Percentiles rank a stretch among this genome's conserved stretches.
Conservation (phyloP, 768 basidiomycete species). For the Steccherinum ochraceum region DNA sequence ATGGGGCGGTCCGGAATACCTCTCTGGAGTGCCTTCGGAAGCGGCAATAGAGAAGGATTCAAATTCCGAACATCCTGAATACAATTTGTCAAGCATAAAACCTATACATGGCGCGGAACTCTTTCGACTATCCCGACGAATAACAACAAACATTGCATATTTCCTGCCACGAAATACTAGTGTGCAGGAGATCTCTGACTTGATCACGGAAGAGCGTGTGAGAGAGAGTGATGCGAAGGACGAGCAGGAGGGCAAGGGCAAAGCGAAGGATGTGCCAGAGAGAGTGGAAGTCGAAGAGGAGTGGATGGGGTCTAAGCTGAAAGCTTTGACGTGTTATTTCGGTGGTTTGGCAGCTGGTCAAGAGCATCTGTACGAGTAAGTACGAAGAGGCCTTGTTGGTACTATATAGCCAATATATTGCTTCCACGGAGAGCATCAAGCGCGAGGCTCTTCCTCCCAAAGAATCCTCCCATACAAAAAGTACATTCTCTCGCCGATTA, state of each 20-base stretch:
- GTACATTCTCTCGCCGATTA: too few relatives aligned
- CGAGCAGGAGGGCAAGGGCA: background rate
- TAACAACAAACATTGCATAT: constrained; percentile 83
- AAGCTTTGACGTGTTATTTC: constrained; percentile 92
- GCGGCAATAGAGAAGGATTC: background rate
- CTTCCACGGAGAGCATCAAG: too few relatives aligned
- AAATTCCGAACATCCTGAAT: constrained; percentile 42
- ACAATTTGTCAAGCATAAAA: constrained; percentile 62
- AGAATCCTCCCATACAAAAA: too few relatives aligned
- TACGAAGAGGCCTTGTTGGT: constrained; percentile 22
- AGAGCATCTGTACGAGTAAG: constrained; percentile 44
- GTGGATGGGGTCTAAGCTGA: constrained; percentile 92
- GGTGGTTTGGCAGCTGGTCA: constrained; percentile 76
- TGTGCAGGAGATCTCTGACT: constrained; percentile 61
- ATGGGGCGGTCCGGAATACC: constrained; percentile 86
- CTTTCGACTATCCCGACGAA: constrained; percentile 61
- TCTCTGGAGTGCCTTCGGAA: constrained; percentile 30
- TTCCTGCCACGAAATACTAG: constrained; percentile 82
- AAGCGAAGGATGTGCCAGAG: constrained; percentile 31
- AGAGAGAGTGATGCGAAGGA: background rate
- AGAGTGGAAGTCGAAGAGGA: constrained; percentile 90
- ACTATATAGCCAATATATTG: too few relatives aligned
- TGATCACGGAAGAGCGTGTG: constrained; percentile 25
- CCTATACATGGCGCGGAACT: constrained; percentile 83
- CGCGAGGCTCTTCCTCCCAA: too few relatives aligned